Base-by-base conservation (phyloP, 805 yeast species). In the Danielia reshetovae region DNA sequence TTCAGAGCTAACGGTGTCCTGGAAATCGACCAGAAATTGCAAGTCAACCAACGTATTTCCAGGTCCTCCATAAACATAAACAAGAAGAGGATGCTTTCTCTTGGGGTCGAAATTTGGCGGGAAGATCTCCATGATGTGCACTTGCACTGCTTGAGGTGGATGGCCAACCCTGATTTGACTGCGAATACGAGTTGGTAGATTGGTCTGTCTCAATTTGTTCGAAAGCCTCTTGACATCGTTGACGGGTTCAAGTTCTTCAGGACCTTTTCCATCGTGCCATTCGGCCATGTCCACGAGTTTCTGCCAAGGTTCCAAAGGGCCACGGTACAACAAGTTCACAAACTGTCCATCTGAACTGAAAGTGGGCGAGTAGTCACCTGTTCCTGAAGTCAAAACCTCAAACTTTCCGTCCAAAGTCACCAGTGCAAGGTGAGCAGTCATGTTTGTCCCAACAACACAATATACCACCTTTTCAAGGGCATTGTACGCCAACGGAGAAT, bases 31-130 rank as follows among this genome's bases (percentile, higher is more conserved):
- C 7, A 54, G 53, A 42, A 70, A 77, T 15, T 60, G 54, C 11
- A 75, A 65, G 24, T 62, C 65, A 8, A 75, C 72, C 17, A 75
- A 71, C 43, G 77, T 80, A 4, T 85, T 78, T 0, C 93, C 94
- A 1, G 95, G 95, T 0, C 93, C 94, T 3, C 88, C 93, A 52
- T 85, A 85, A 0, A 75, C 79, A 38, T 74, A 72, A 2, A 83
- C 86, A 27, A 85, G 55, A 9, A 85, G 42, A 0, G 93, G 89
- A 48, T 82, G 76, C 41, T 72, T 37, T 26, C 55, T 57, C 1
- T 45, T 45, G 2, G 70, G 58, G 41, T 77, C 61, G 46, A 81
- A 75, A 29, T 65, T 62, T 0, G 70, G 68, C 0, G 95, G 95
- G 27, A 71, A 62, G 7, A 79, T 75, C 49, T 83, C 89, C 26